Percentiles rank a stretch among this genome's conserved stretches.
phyloP scores from a whole-genome alignment of 2,329 filamentous ascomycete genomes.

The Scolecobasidium constrictum region DNA sequence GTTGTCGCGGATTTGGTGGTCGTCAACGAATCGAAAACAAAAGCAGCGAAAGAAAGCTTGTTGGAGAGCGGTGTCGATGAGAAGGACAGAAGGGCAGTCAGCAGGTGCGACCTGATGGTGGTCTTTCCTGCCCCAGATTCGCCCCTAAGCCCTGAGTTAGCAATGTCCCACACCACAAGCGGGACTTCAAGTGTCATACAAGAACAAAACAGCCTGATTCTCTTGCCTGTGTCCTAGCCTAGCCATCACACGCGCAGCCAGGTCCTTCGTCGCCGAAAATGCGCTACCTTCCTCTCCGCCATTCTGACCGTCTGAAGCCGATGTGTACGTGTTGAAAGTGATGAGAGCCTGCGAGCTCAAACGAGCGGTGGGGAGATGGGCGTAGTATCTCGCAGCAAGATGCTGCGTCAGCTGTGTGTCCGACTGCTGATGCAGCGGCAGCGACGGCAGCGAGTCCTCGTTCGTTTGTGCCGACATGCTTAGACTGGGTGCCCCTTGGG shows the following conservation, averaged over 20 bases:
- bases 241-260: conserved; percentile 77
- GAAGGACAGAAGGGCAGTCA: conserved; percentile 77
- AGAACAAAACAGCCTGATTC: conserved; percentile 84
- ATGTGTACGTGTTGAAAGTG: conserved; percentile 88
- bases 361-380: conserved; percentile 74
- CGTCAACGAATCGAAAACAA: conserved; percentile 90
- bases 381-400: conserved; percentile 82
- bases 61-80: conserved; percentile 87
- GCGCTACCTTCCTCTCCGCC: conserved; percentile 85
- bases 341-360: conserved; percentile 88
- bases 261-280: conserved; percentile 83
- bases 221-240: conserved; percentile 80
- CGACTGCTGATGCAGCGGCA: conserved; percentile 73
- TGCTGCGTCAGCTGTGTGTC: conserved; percentile 73
- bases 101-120: conserved; percentile 78
- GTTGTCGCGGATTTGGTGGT: conserved; percentile 96
- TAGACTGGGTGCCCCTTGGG: conserved; percentile 31
- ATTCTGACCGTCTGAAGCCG: conserved; percentile 78
- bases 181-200: too few relatives aligned
- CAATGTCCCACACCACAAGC: too few relatives aligned
- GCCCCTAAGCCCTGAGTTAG: conserved; percentile 53
- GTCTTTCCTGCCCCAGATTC: conserved; percentile 96
- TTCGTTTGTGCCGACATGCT: conserved; percentile 41
- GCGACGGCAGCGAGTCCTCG: conserved; percentile 75
- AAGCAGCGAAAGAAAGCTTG: conserved; percentile 86